Evolutionary conservation across 2,329 filamentous ascomycete species (phyloP), one percentile per base, ranked within the genome.

Genomic region (Aureobasidium vineae): DNA sequence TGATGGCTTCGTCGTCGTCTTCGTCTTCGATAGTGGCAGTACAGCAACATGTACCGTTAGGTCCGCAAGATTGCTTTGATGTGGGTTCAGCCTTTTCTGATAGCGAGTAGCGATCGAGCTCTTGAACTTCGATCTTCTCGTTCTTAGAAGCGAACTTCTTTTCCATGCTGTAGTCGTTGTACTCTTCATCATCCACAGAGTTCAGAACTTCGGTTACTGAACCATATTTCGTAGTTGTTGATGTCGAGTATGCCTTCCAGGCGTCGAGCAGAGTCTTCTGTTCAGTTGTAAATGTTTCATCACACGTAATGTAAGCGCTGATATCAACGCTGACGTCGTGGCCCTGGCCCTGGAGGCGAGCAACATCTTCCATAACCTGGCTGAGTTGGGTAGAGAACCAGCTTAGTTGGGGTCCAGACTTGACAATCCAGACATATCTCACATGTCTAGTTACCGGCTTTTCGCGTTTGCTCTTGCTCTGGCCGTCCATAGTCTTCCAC

Each of bases 351-450:
- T 78, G 73, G 67, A 82, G 76, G 23, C 68, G 69, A 28, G 79
- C 72, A 41, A 82, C 77, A 52, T 84, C 80, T 2, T 74, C 70
- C 16, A 79, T 70, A 2, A 82, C 77, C 10, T 77, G 72, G 1
- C 80, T 78, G 1, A 88, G 76, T 70, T 86, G 81, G 3, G 75
- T 71, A 1, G 79, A 75, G 67, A 87, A 85, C 81, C 84, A 87
- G 16, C 74, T 77, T 2, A 86, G 72, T 54, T 85, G 82, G 0
- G 78, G 77, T 4, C 77, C 78, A n/a, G 81, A 80, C 71, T 84
- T 86, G 64, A 87, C 79, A 6, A 86, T 81, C 85, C 85, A 88
- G 11, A 86, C 76, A 68, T 86, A 85, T 0, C 81, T 81, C 36
- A 86, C 75, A 45, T 79, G 77, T 52, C 82, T 79, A 0, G 82